Conservation (phyloP, 1,284 basidiomycete genomes). For the Sporisorium sorghi region DNA sequence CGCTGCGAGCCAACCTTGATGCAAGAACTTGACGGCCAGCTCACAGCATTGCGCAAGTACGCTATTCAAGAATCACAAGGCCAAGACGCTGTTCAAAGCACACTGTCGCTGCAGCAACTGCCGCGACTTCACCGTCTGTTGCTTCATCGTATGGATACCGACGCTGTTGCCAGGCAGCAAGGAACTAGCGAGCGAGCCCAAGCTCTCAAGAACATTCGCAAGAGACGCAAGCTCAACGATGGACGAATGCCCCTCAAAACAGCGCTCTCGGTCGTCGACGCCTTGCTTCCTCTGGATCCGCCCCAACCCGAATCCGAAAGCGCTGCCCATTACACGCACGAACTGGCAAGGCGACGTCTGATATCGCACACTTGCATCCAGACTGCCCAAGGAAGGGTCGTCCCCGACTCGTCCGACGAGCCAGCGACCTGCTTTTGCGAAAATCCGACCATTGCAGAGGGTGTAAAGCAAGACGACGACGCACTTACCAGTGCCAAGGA, state of each 20-base stretch:
- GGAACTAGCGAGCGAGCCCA: neutral
- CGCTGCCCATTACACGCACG: neutral
- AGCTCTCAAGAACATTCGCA: constrained; percentile 1
- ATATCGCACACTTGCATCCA: constrained; percentile 17
- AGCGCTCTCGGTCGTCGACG: constrained; percentile 10
- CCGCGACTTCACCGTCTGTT: constrained; percentile 9
- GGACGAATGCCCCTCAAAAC: neutral
- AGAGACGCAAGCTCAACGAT: constrained; percentile 22
- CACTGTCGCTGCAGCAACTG: neutral
- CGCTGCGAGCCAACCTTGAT: constrained; percentile 12
- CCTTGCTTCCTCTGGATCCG: constrained; percentile 9
- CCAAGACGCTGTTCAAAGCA: neutral
- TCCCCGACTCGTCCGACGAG: too few relatives aligned
- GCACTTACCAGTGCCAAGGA: neutral
- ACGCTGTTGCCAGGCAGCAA: constrained; percentile 1
- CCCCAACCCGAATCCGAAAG: neutral
- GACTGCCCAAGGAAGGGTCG: too few relatives aligned
- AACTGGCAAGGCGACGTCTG: constrained; percentile 27
- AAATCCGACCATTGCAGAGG: neutral
- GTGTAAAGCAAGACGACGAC: neutral
- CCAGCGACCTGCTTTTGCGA: constrained; percentile 10
- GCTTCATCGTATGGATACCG: neutral
- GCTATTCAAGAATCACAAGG: neutral
- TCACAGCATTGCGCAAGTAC: constrained; percentile 1
- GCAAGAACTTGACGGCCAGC: constrained; percentile 12